These are phyloP conservation scores for Pseudomonodictys pantanalensis DNA, from an alignment of 495 filamentous ascomycete genomes.

Conservation along the genomic window DNA sequence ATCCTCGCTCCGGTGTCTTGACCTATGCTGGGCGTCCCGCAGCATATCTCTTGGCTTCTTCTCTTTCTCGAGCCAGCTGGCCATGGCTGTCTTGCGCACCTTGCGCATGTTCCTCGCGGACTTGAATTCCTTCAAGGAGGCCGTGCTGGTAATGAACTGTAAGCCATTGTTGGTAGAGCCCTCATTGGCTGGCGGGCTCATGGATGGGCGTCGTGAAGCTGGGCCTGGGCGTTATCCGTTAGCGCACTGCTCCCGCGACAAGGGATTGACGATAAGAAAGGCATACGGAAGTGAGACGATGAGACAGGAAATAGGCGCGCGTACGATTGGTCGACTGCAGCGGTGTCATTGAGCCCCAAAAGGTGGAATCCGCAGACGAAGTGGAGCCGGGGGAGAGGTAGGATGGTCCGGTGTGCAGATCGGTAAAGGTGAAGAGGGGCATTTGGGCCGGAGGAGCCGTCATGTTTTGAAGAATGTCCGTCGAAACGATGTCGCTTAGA, in stretches of 20 bases:
- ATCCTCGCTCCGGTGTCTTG: slow-evolving; percentile 19
- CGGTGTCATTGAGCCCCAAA: slow-evolving; percentile 18
- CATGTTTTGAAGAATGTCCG: neutral
- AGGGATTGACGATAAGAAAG: slow-evolving; percentile 2
- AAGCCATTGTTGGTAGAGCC: slow-evolving; percentile 7
- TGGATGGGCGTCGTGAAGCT: neutral
- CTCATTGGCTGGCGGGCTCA: slow-evolving; percentile 3
- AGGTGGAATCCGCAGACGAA: neutral
- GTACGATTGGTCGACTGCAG: slow-evolving; percentile 11
- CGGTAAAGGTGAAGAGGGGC: slow-evolving; percentile 4
- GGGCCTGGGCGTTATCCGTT: neutral
- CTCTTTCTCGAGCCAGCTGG: slow-evolving; percentile 22
- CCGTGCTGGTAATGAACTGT: slow-evolving; percentile 28
- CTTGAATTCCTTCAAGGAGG: slow-evolving; percentile 29
- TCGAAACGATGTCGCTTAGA: neutral
- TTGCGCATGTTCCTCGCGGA: slow-evolving; percentile 20
- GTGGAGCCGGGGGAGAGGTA: slow-evolving; percentile 6
- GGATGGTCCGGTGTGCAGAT: neutral
- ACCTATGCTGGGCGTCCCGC: neutral
- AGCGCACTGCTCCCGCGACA: neutral
- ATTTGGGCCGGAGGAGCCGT: slow-evolving; percentile 2
- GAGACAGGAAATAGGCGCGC: neutral
- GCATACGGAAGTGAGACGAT: neutral
- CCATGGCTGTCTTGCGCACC: slow-evolving; percentile 34
- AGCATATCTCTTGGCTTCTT: neutral